Evolutionary conservation across 768 basidiomycete species (phyloP).

Genomic region (Boletus subparvulus): DNA sequence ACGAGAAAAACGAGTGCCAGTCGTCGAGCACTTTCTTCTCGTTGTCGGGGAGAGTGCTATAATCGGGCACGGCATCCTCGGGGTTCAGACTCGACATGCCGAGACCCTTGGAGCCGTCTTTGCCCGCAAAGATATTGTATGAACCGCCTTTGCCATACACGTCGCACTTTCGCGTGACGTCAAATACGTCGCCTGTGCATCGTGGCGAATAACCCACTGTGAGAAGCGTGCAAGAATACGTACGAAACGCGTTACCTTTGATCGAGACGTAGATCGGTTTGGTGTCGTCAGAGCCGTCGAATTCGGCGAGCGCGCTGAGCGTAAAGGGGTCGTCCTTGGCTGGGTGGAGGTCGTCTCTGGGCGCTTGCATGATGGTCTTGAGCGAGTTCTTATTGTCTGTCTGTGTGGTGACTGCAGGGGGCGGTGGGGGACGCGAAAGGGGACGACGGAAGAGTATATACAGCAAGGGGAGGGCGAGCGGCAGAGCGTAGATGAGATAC

Average conservation of each 20-base stretch:
- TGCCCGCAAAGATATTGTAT: conserved; percentile 88
- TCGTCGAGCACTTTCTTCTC: conserved; percentile 82
- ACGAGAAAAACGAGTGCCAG: conserved; percentile 88
- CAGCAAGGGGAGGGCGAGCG: conserved; percentile 32
- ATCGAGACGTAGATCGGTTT: conserved; percentile 90
- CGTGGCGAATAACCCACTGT: not conserved
- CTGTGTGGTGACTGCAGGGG: conserved; percentile 9
- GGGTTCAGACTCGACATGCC: conserved; percentile 86
- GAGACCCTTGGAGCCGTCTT: conserved; percentile 86
- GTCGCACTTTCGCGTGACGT: conserved; percentile 81
- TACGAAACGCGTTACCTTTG: conserved; percentile 65
- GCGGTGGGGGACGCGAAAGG: conserved; percentile 4
- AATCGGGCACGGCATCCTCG: conserved; percentile 88
- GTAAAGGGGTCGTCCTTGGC: conserved; percentile 83
- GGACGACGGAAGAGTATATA: conserved; percentile 21
- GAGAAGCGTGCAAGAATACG: not conserved
- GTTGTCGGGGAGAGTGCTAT: conserved; percentile 66
- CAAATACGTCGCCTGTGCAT: conserved; percentile 67
- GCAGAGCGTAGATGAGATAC: conserved; percentile 32
- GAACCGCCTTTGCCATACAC: conserved; percentile 84
- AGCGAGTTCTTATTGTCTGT: conserved; percentile 32
- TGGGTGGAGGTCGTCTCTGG: conserved; percentile 56
- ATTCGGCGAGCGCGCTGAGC: conserved; percentile 61
- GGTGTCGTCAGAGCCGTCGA: conserved; percentile 61
- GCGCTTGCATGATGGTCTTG: conserved; percentile 73